Evolutionary conservation across 78 protist species (phyloP).

Genomic region (Bodo saltans): DNA sequence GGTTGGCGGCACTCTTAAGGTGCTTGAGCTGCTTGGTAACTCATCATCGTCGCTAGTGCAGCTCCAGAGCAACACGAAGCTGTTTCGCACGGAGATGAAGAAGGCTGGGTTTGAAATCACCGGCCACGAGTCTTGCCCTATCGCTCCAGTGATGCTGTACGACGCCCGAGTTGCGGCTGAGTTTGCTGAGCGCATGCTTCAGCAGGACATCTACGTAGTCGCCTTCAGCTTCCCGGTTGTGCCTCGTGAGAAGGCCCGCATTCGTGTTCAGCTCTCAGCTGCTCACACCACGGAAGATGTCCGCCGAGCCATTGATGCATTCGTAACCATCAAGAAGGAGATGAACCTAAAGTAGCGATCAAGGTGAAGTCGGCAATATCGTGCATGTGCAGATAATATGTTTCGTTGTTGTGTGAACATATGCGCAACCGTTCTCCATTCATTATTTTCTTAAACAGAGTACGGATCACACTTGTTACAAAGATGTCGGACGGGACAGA

Average conservation of each 20-base stretch:
- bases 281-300: conserved; percentile 65
- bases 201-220: conserved; percentile 65
- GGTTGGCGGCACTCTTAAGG: conserved; percentile 48
- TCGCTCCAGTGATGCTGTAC: conserved; percentile 71
- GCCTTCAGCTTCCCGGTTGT: conserved; percentile 72
- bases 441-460: too few species aligned
- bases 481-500: background rate
- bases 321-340: background rate
- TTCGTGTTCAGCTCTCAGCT: conserved; percentile 71
- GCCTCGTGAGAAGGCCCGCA: conserved; percentile 62
- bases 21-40: conserved; percentile 25
- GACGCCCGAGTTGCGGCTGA: conserved; percentile 63
- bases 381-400: background rate
- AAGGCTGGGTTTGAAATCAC: conserved; percentile 57
- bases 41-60: background rate
- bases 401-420: too few species aligned
- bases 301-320: conserved; percentile 47
- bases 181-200: conserved; percentile 64
- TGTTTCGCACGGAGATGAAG: conserved; percentile 53
- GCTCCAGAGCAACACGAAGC: conserved; percentile 47
- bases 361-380: background rate
- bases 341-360: background rate
- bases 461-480: too few species aligned
- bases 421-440: too few species aligned
- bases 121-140: conserved; percentile 46